Evolutionary conservation across 2,329 filamentous ascomycete genomes (phyloP).

Genomic region (Aspergillus brasiliensis): DNA sequence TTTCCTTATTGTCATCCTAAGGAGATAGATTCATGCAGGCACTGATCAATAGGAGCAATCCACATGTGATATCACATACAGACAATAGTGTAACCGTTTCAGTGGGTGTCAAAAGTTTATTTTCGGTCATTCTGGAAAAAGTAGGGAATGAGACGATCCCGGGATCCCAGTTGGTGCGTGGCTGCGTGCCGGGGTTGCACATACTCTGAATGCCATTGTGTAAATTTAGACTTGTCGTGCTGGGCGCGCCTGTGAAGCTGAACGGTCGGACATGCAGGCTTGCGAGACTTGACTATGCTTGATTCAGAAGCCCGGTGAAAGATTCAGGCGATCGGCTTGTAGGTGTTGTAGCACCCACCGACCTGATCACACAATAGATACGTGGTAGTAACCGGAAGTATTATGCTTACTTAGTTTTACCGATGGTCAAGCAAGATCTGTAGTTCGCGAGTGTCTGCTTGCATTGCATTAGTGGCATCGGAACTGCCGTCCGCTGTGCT

Average conservation of each 20-base stretch:
- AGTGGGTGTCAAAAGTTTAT: constrained; percentile 6
- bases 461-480: neutral
- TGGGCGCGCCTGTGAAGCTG: neutral
- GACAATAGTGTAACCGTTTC: constrained; percentile 9
- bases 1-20: neutral
- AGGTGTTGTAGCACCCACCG: neutral
- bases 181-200: neutral
- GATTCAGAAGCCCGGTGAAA: neutral
- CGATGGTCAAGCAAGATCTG: neutral
- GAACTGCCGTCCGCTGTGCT: neutral
- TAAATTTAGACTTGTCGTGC: neutral
- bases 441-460: neutral
- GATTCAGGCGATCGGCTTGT: neutral
- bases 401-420: neutral
- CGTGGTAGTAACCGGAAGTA: neutral
- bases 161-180: neutral
- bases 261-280: neutral
- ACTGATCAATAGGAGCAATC: neutral
- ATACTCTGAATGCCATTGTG: neutral
- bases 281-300: neutral
- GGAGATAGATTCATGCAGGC: neutral
- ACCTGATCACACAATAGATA: neutral
- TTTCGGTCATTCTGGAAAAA: neutral
- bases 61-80: constrained; percentile 13
- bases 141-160: neutral